These are phyloP conservation scores for Cylindrotheca fusiformis DNA, from an alignment of 108 stramenopile genomes.

Conservation along the genomic window DNA sequence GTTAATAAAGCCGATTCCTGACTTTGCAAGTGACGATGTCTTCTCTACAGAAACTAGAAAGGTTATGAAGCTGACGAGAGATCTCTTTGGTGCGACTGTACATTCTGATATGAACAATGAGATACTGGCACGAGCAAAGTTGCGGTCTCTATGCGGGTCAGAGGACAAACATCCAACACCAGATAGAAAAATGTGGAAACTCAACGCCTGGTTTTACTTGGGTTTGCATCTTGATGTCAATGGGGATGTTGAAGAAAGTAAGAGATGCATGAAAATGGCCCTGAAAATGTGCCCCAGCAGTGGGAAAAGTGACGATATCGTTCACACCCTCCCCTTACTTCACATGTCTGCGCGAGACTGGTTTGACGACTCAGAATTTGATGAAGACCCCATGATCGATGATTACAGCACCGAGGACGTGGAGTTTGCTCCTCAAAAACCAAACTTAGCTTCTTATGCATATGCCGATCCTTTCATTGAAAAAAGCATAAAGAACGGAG, in stretches of 20 bases:
- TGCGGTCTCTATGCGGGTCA: conserved; percentile 46
- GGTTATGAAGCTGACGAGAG: conserved; percentile 54
- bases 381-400: conserved; percentile 10
- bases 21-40: conserved; percentile 3
- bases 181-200: conserved; percentile 77
- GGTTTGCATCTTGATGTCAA: conserved; percentile 77
- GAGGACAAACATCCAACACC: neutral
- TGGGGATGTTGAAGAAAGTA: conserved; percentile 57
- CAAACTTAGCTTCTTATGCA: conserved; percentile 5
- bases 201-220: conserved; percentile 74
- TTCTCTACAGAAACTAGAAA: conserved; percentile 35
- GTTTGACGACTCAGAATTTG: conserved; percentile 73
- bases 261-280: conserved; percentile 81
- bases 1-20: conserved; percentile 6
- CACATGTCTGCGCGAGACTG: conserved; percentile 82
- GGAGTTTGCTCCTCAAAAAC: neutral
- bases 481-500: conserved; percentile 43
- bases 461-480: conserved; percentile 38
- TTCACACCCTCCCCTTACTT: conserved; percentile 64
- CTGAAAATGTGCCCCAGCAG: conserved; percentile 41
- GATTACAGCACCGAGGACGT: conserved; percentile 1
- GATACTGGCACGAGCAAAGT: conserved; percentile 54
- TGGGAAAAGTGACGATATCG: conserved; percentile 67
- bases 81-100: conserved; percentile 62
- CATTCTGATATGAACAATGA: conserved; percentile 33